phyloP scores from a whole-genome alignment of 2,329 filamentous ascomycete species.

The Aspergillus udagawae region DNA sequence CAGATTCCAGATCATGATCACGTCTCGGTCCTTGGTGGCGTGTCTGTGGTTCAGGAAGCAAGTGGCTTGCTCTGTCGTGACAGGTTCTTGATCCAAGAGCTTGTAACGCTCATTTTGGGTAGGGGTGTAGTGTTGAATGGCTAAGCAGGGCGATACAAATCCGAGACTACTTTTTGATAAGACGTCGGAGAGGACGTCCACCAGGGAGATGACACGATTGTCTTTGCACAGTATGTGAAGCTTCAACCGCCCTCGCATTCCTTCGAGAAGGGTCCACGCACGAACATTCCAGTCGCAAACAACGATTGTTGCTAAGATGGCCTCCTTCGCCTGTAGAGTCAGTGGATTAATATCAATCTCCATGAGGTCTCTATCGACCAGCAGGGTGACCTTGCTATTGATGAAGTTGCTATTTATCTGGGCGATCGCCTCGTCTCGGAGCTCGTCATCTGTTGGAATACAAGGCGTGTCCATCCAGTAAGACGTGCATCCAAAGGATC shows the following conservation, averaged over 20 bases:
- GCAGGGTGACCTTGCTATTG: constrained; percentile 14
- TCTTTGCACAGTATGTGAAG: constrained; percentile 13
- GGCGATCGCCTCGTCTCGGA: constrained; percentile 20
- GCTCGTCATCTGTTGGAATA: constrained; percentile 19
- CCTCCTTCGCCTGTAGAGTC: constrained; percentile 9
- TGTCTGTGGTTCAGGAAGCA: constrained; percentile 19
- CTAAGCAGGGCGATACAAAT: constrained; percentile 4
- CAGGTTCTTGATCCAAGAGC: too few relatives aligned
- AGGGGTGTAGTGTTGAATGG: constrained; percentile 5
- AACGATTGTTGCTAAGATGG: constrained; percentile 15
- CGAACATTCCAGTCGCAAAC: constrained; percentile 25
- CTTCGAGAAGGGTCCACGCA: constrained; percentile 25
- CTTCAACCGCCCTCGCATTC: constrained; percentile 9
- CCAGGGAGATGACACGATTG: constrained; percentile 6
- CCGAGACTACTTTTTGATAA: neutral
- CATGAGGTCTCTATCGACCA: constrained; percentile 25
- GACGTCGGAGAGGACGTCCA: neutral
- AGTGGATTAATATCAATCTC: constrained; percentile 16
- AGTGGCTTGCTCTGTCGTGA: constrained; percentile 11
- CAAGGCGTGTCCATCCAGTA: constrained; percentile 31
- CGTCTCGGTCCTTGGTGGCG: constrained; percentile 17
- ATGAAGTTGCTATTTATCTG: constrained; percentile 23
- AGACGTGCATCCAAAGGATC: constrained; percentile 17
- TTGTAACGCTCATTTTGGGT: too few relatives aligned
- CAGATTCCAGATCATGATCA: constrained; percentile 18